Conservation (phyloP, 2,329 filamentous ascomycete genomes). For the Chalaropsis ovoidea region DNA sequence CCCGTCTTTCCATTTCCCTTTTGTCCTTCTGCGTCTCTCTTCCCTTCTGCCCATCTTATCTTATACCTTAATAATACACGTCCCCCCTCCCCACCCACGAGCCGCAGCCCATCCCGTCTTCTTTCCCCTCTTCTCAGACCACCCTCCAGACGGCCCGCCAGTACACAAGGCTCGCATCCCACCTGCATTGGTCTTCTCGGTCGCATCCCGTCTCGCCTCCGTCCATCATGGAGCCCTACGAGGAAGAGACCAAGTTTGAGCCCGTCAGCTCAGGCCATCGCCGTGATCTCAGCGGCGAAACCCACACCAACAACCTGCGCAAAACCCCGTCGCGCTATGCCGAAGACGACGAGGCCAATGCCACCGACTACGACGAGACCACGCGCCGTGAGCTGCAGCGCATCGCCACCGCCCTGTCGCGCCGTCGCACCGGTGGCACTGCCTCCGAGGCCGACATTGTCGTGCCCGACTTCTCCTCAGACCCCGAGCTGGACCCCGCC, state of each 20-base stretch:
- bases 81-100: not conserved
- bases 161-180: not conserved
- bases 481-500: slow-evolving; percentile 34
- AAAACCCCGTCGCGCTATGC: slow-evolving; percentile 1
- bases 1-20: not conserved
- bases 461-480: slow-evolving; percentile 25
- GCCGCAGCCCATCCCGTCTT: not conserved
- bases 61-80: slow-evolving; percentile 11
- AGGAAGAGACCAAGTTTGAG: slow-evolving; percentile 16
- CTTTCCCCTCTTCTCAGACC: not conserved
- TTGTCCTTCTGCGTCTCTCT: not conserved
- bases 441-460: slow-evolving; percentile 25
- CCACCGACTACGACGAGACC: slow-evolving; percentile 28
- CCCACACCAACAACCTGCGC: not conserved
- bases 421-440: slow-evolving; percentile 29
- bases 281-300: slow-evolving; percentile 12
- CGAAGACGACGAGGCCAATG: slow-evolving; percentile 8
- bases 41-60: not conserved
- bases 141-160: too few species aligned
- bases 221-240: slow-evolving; percentile 8
- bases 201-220: not conserved
- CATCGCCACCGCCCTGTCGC: slow-evolving; percentile 36
- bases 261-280: not conserved
- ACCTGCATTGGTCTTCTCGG: not conserved
- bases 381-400: slow-evolving; percentile 34